Percentiles rank a stretch among this genome's conserved stretches.
Conservation (phyloP, 2,329 filamentous ascomycete genomes). For the Domatiomyces globalis region DNA sequence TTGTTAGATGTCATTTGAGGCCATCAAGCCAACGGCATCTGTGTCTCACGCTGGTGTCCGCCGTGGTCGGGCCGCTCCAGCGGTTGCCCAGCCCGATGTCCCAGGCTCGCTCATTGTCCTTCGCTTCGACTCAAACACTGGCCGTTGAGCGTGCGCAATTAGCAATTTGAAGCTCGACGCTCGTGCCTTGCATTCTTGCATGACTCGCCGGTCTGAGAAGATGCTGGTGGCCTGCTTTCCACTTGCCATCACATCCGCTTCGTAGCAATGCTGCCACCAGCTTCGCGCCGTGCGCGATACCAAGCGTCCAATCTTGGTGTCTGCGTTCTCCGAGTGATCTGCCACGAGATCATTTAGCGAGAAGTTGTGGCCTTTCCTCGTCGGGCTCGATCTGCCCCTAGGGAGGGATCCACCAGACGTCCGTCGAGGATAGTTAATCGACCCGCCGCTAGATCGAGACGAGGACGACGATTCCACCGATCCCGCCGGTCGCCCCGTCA, state of each 20-base stretch:
- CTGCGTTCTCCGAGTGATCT: conserved; percentile 53
- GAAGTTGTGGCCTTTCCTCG: conserved; percentile 21
- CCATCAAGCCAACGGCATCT: no score
- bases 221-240: conserved; percentile 47
- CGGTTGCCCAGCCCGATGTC: conserved; percentile 11
- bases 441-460: conserved; percentile 21
- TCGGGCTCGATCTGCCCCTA: neutral
- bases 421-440: conserved; percentile 16
- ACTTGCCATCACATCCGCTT: conserved; percentile 45
- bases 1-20: no score
- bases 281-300: conserved; percentile 82
- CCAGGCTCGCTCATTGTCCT: conserved; percentile 29
- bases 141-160: conserved; percentile 81
- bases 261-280: conserved; percentile 95
- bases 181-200: conserved; percentile 74
- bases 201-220: conserved; percentile 60
- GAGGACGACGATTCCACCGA: conserved; percentile 28
- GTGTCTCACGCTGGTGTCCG: neutral
- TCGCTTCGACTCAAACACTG: conserved; percentile 28
- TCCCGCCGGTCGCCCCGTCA: conserved; percentile 30
- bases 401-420: conserved; percentile 19
- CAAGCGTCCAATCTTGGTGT: conserved; percentile 82
- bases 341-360: conserved; percentile 57
- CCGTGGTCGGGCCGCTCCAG: conserved; percentile 3
- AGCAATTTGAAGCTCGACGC: conserved; percentile 79